Conservation (phyloP, 176 grass and related monocot species). For the Phoenix roebelenii region DNA sequence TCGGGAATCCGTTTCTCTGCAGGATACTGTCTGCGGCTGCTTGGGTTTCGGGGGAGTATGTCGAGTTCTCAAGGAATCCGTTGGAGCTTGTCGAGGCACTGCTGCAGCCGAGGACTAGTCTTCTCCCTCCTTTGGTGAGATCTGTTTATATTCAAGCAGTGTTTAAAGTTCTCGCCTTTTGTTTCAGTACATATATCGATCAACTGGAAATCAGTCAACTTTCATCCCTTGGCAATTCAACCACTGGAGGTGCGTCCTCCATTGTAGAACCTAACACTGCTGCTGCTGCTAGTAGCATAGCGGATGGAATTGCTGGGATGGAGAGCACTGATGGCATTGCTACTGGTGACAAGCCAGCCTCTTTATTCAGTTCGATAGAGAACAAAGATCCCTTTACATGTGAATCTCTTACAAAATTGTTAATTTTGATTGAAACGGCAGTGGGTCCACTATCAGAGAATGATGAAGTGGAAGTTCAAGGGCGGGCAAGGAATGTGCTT, state of each 20-base stretch:
- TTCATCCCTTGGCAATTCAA: background rate
- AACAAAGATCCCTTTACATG: constrained; percentile 29
- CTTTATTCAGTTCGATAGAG: constrained; percentile 6
- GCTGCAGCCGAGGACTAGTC: constrained; percentile 68
- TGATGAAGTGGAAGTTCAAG: constrained; percentile 78
- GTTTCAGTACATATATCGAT: constrained; percentile 43
- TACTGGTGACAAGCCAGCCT: constrained; percentile 9
- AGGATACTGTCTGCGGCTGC: constrained; percentile 66
- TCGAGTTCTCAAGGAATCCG: constrained; percentile 54
- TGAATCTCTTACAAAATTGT: constrained; percentile 44
- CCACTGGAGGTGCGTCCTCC: background rate
- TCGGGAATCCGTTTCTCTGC: constrained; percentile 65
- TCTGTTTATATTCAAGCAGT: constrained; percentile 71
- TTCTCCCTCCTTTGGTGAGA: constrained; percentile 56
- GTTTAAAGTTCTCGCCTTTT: constrained; percentile 60
- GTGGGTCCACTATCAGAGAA: constrained; percentile 47
- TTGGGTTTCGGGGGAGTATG: constrained; percentile 82
- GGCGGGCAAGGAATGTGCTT: constrained; percentile 67
- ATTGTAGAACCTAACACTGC: background rate
- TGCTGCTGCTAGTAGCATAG: constrained; percentile 2
- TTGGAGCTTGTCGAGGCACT: constrained; percentile 88
- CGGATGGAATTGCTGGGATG: constrained; percentile 18
- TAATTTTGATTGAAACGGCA: constrained; percentile 61
- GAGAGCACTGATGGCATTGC: constrained; percentile 18
- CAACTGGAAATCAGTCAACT: constrained; percentile 1